Base-by-base conservation (phyloP, 2,329 filamentous ascomycete genomes). In the Penicillium hesseltinei region DNA sequence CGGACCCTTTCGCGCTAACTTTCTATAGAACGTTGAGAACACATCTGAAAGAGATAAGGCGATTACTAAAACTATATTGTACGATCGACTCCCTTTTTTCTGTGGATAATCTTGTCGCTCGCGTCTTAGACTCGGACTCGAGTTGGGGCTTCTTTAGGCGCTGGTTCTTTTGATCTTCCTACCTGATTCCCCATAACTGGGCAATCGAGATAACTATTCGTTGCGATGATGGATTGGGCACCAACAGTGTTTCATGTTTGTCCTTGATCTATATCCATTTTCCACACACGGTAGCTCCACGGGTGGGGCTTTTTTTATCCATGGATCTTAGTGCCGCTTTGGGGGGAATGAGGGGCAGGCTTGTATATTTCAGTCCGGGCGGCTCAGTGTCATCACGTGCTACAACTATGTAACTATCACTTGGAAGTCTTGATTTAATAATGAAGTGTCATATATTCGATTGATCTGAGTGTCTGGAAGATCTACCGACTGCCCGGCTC, bases 221-320 rank as follows among this genome's bases (percentile, higher is more conserved):
- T 21, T n/a, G 31, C 17, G 25, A 25, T 27, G 4, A 25, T 17
- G 7, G 17, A 46, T 52, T 46, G 50, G 50, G 50, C 40, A 52
- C 19, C 50, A 52, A 52, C 21, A 1, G 9, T 52, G 40, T 52
- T 45, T 46, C 40, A 52, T 27, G 11, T 45, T 36, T 44, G 15
- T 31, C 36, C 36, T 29, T 51, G 48, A 51, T 51, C 48, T 43
- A 46, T 52, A 52, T 46, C 50, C 29, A 36, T 45, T 36, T 36
- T 19, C 21, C 6, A 46, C n/a, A 11, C 40, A 36, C 5, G 40
- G 50, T 52, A 52, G n/a, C 39, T 31, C 21, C 2, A 5, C 39
- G 49, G 29, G 50, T 46, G 50, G 50, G 50, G 50, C 50, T 52
- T 52, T 50, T 19, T 19, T 13, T n/a, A 46, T 15, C 50, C 50